Evolutionary conservation across 108 stramenopile species (phyloP), one percentile per base, ranked within the genome.

Genomic region (Cyclotella distinguenda): DNA sequence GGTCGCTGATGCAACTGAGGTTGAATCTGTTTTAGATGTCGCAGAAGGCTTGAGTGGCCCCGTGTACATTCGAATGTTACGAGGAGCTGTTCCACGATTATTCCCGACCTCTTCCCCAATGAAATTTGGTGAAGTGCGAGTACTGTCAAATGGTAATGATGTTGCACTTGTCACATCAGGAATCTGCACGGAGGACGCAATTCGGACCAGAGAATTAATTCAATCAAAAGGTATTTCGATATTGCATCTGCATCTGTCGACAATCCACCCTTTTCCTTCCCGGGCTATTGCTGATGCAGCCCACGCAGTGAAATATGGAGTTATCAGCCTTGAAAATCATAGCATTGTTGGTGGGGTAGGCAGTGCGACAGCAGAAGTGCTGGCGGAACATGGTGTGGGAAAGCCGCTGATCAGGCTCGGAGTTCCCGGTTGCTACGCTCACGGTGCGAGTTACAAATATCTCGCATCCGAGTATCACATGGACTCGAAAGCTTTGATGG

Each of bases 151-250:
- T 4, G 55, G 56, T 13, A 57, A 54, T 31, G 66, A 67, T 27
- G 55, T 67, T n/a, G 42, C 44, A 0, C n/a, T 67, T 1, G 23
- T 67, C 15, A 57, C 66, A 22, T 32, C 40, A 7, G 66, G 66
- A 4, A 67, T 67, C 6, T 67, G 66, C 19, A 67, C 66, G 22
- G 55, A 67, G 35, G 66, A 67, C 15, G 54, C 66, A n/a, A 54
- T 67, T 18, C 53, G 35, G 47, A 55, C 54, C 0, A 56, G 16
- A 16, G 30, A 35, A 44, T 57, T 39, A 40, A 66, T 66, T 2
- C 6, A 26, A 35, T 49, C 61, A 34, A 48, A 45, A 19, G 53
- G 53, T 23, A 32, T 67, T 10, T 56, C 54, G 9, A 67, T 67
- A 21, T 43, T 27, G 22, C 66, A 67, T 34, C 36, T 67, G 1